Conservation (phyloP, 352 stramenopile species). For the Phytophthora aleatoria region DNA sequence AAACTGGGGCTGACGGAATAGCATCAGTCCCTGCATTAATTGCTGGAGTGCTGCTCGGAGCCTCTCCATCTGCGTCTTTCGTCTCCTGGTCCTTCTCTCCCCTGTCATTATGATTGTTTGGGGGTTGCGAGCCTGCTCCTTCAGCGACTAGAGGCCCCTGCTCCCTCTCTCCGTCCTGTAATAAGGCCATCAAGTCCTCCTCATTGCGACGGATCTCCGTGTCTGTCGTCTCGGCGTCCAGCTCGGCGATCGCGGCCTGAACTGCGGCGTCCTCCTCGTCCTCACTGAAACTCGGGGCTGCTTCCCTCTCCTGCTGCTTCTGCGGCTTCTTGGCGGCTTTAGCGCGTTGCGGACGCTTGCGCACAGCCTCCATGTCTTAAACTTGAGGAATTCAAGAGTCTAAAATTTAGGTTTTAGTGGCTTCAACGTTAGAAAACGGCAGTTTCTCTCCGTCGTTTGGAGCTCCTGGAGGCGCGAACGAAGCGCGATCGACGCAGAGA, state of each 20-base stretch:
- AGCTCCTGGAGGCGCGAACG: constrained; percentile 17
- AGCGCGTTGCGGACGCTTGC: constrained; percentile 18
- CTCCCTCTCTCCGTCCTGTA: constrained; percentile 26
- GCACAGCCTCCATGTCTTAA: constrained; percentile 32
- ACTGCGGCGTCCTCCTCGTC: constrained; percentile 14
- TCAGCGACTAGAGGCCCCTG: constrained; percentile 31
- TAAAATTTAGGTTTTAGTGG: constrained; percentile 27
- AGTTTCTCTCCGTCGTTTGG: constrained; percentile 8
- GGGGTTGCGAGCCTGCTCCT: constrained; percentile 25
- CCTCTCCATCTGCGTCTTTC: not conserved
- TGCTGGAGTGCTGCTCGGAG: not conserved
- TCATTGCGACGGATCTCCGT: constrained; percentile 65
- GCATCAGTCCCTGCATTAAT: not conserved
- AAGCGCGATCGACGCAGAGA: constrained; percentile 1
- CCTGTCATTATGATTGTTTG: constrained; percentile 18
- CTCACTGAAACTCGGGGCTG: constrained; percentile 2
- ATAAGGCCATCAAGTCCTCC: constrained; percentile 56
- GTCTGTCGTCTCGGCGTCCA: constrained; percentile 24
- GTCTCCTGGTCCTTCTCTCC: not conserved
- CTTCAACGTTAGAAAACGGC: constrained; percentile 28
- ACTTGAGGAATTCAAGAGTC: not conserved
- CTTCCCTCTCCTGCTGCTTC: constrained; percentile 10
- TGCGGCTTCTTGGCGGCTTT: constrained; percentile 7
- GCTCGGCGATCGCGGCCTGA: constrained; percentile 18
- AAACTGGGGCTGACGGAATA: constrained; percentile 36